Base-by-base conservation (phyloP, 1,284 basidiomycete genomes). In the Malassezia cuniculi region DNA sequence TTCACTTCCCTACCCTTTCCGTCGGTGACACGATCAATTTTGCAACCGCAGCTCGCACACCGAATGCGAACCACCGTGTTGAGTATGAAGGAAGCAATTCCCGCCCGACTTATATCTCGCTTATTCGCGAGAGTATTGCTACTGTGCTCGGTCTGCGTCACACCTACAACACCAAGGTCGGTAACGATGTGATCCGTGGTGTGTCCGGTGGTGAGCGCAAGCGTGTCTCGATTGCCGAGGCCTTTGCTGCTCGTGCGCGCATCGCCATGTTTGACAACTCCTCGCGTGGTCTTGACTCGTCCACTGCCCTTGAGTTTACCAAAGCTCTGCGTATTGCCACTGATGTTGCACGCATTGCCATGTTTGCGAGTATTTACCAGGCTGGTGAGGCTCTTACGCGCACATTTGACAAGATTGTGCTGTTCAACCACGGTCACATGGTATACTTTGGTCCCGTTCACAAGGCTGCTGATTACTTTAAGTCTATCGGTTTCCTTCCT, bases 281-380 rank as follows among this genome's bases (percentile, higher is more conserved):
- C 16, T 47, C 55, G 15, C 75, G 82, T 31, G 84, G 86, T 46
- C 74, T 93, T 28, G 85, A 90, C 55, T 81, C 85, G 2, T 79
- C 72, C 15, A 87, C 83, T 6, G 84, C 85, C 0, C 72, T 87
- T 25, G 80, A 83, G 60, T 85, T 80, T 50, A 76, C 73, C 47
- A 79, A 78, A 66, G 74, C 76, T 43, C 69, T 89, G 49, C 75
- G 84, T 15, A 71, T 80, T 11, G 77, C 82, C 73, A 82, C 82
- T 5, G 82, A 87, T 59, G 69, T 85, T 14, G 71, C 80, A 7
- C 76, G 77, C 5, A 77, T 79, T 58, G 80, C 82, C 11, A 81
- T 79, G 14, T 79, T 87, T 56, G 79, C 84, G 18, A 77, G 79
- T 8, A 68, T 86, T 72, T 85, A 87, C 63, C 85, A 89, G 5